Evolutionary conservation across 1,284 basidiomycete species (phyloP).

Genomic region (Ceratorhiza oryzae-sativae): DNA sequence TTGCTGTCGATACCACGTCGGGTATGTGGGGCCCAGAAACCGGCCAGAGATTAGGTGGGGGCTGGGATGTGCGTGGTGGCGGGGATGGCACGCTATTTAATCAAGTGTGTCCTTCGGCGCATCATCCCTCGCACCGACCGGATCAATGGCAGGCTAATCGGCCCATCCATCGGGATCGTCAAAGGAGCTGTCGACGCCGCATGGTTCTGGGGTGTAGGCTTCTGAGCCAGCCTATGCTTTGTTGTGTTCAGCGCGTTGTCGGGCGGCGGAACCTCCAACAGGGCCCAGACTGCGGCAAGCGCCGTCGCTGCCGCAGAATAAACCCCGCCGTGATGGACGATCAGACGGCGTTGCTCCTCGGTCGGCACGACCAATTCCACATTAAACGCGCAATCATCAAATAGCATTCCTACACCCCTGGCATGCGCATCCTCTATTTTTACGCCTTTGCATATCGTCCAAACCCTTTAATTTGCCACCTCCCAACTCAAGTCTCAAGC

Average conservation of each 20-base stretch:
- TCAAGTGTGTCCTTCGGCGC: not conserved
- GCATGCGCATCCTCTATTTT: not conserved
- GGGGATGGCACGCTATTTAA: constrained; percentile 5
- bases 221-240: too few relatives aligned
- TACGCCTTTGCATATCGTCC: not conserved
- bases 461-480: too few relatives aligned
- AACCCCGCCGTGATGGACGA: not conserved
- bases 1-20: not conserved
- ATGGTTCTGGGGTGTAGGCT: not conserved
- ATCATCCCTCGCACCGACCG: constrained; percentile 10
- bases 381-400: too few relatives aligned
- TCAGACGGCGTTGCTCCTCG: not conserved
- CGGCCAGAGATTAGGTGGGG: not conserved
- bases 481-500: too few relatives aligned
- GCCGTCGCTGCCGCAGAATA: not conserved
- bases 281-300: not conserved
- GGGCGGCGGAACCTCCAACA: too few relatives aligned
- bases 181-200: not conserved
- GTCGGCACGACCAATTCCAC: not conserved
- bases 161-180: not conserved
- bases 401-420: too few relatives aligned
- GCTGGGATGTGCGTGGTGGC: constrained; percentile 3
- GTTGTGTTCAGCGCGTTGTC: too few relatives aligned
- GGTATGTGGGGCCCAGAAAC: not conserved
- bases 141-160: constrained; percentile 11